Base-by-base conservation (phyloP, 805 yeast species). In the Candida loeiensis region DNA sequence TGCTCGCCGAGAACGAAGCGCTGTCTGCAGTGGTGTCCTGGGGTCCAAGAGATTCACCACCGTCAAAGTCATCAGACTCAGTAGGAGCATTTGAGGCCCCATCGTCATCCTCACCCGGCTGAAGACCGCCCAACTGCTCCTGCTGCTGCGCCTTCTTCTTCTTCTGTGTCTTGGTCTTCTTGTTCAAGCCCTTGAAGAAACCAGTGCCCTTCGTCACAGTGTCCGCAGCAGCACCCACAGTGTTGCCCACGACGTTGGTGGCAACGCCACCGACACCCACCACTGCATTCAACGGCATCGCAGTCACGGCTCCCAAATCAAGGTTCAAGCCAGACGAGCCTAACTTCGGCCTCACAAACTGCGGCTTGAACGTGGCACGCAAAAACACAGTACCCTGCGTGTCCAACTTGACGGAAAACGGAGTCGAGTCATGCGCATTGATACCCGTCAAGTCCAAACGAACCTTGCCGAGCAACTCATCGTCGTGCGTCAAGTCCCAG, bases 401-500 rank as follows among this genome's bases (percentile, higher is more conserved):
- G 44, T 75, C 69, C 43, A 85, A 63, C 14, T 71, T 61, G 31
- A 73, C 73, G 16, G 68, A 65, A 50, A 81, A 68, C 9, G 69
- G 65, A 26, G 74, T 67, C 11, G 70, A 51, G 29, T 69, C 56
- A 18, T 61, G 61, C 2, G 80, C 74, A n/a, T 65, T 66, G 29
- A 85, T 49, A 2, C 67, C 45, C 1, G 76, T 59, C 13, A 81
- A 57, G 48, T 82, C 82, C 25, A 85, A 46, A 1, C 45, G 47
- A 6, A 72, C 74, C 24, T 60, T 50, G 31, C 90, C 90, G 37
- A 85, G 58, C 17, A 71, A 55, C 46, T 79, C 85, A 59, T 81
- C 78, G 37, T 72, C 76, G 46, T 86, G 90, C 17, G 89, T 75
- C 55, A 82, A 71, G 61, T 85, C 93, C 91, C 91, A 85, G 59